Percentiles rank a stretch among this genome's conserved stretches.
Conservation (phyloP, 495 filamentous ascomycete genomes). For the Eremomyces bilateralis region DNA sequence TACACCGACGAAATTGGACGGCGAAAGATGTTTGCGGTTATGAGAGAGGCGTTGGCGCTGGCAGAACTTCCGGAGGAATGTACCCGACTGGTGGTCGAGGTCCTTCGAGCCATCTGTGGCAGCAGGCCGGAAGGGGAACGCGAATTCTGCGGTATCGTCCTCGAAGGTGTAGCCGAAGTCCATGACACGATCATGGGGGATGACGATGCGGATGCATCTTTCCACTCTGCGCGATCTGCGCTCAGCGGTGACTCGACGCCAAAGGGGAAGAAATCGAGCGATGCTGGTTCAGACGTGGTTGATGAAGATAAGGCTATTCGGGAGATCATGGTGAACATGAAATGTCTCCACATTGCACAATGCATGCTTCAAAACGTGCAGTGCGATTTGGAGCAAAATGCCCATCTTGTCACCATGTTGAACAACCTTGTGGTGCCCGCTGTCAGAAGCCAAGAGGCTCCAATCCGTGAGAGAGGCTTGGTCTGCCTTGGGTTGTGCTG, state of each 20-base stretch:
- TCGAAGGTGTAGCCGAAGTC: conserved; percentile 87
- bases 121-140: conserved; percentile 57
- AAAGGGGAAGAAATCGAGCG: conserved; percentile 14
- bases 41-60: conserved; percentile 65
- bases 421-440: conserved; percentile 94
- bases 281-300: conserved; percentile 31
- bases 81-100: conserved; percentile 70
- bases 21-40: conserved; percentile 78
- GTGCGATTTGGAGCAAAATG: conserved; percentile 65
- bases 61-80: conserved; percentile 79
- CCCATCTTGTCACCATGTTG: conserved; percentile 75
- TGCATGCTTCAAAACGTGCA: conserved; percentile 90
- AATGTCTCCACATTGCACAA: conserved; percentile 90
- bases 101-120: conserved; percentile 60
- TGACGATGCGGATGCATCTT: conserved; percentile 45
- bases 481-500: conserved; percentile 78
- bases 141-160: conserved; percentile 80
- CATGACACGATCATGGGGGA: conserved; percentile 61
- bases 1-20: conserved; percentile 90
- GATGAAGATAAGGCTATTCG: conserved; percentile 60
- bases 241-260: conserved; percentile 39
- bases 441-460: conserved; percentile 77
- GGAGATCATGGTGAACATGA: conserved; percentile 93
- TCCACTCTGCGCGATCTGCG: conserved; percentile 75
- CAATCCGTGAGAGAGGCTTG: conserved; percentile 75